These are phyloP conservation scores for Podila verticillata DNA, from an alignment of 192 early-diverging fungal genomes.

Conservation along the genomic window DNA sequence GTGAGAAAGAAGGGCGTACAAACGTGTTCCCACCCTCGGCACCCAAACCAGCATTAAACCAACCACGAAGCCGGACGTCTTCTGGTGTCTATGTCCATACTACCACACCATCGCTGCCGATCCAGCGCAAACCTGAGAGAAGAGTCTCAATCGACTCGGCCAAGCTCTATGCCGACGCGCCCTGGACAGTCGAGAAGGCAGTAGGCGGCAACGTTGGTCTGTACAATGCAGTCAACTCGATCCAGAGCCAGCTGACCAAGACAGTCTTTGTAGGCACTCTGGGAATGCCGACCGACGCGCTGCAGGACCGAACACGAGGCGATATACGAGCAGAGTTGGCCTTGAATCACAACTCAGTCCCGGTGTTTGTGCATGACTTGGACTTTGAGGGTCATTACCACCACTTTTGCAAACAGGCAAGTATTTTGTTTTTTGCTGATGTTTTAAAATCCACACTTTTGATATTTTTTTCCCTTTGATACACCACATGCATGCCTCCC, in stretches of 20 bases:
- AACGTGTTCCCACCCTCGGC: slow-evolving; percentile 52
- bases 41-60: slow-evolving; percentile 21
- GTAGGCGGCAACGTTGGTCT: slow-evolving; percentile 94
- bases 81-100: slow-evolving; percentile 5
- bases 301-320: slow-evolving; percentile 65
- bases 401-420: slow-evolving; percentile 94
- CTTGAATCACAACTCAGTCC: slow-evolving; percentile 71
- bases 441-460: no score
- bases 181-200: slow-evolving; percentile 76
- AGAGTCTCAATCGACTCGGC: slow-evolving; percentile 48
- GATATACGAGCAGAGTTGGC: slow-evolving; percentile 70
- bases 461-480: no score
- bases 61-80: slow-evolving; percentile 51
- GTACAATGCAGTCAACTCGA: slow-evolving; percentile 88
- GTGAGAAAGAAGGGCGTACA: neutral
- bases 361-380: slow-evolving; percentile 82
- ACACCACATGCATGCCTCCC: no score
- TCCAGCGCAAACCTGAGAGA: neutral
- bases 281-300: slow-evolving; percentile 78
- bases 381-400: slow-evolving; percentile 94
- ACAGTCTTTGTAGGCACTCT: slow-evolving; percentile 80
- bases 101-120: slow-evolving; percentile 6
- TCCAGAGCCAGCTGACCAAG: slow-evolving; percentile 62
- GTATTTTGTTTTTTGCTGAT: neutral
- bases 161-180: slow-evolving; percentile 51